Percentiles rank a stretch among this genome's conserved stretches.
Evolutionary conservation across 2,329 filamentous ascomycete genomes (phyloP).

Genomic region (Sordariomycetes sp.): DNA sequence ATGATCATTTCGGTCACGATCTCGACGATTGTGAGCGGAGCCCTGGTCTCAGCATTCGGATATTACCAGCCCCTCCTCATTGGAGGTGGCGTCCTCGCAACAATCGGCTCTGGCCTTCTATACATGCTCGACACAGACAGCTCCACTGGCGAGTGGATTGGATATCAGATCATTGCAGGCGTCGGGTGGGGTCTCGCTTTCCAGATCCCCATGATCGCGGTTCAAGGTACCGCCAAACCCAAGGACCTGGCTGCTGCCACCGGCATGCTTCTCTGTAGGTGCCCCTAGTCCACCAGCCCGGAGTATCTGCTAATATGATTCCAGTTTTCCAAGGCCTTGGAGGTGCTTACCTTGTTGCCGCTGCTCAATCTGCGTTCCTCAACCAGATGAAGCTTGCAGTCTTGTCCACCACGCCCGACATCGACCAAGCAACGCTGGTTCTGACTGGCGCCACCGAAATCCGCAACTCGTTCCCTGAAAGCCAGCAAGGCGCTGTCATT

Average conservation of each 20-base stretch:
- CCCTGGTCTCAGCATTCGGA: conserved; percentile 26
- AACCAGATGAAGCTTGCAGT: conserved; percentile 30
- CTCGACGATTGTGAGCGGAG: conserved; percentile 27
- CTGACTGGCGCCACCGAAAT: conserved; percentile 46
- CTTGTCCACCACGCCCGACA: conserved; percentile 20
- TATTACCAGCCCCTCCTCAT: conserved; percentile 35
- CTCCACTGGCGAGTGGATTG: conserved; percentile 36
- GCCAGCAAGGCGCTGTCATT: conserved; percentile 45
- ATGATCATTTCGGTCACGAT: conserved; percentile 31
- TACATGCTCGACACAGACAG: conserved; percentile 30
- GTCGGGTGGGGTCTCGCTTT: conserved; percentile 33
- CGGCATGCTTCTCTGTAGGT: conserved; percentile 34
- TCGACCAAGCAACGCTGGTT: conserved; percentile 26
- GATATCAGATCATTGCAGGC: conserved; percentile 43
- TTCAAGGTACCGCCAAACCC: conserved; percentile 29
- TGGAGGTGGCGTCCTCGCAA: conserved; percentile 31
- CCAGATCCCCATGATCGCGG: conserved; percentile 42
- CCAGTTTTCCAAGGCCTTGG: conserved; percentile 39
- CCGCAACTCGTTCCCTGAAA: conserved; percentile 21
- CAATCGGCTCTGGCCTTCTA: conserved; percentile 31
- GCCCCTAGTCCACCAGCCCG: not conserved
- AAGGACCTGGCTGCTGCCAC: conserved; percentile 36
- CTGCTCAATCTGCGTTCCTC: conserved; percentile 35
- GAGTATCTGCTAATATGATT: conserved; percentile 7
- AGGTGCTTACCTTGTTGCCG: conserved; percentile 39